These are phyloP conservation scores for Eimeria necatrix DNA, from an alignment of 169 alveolate species.

Conservation along the genomic window DNA sequence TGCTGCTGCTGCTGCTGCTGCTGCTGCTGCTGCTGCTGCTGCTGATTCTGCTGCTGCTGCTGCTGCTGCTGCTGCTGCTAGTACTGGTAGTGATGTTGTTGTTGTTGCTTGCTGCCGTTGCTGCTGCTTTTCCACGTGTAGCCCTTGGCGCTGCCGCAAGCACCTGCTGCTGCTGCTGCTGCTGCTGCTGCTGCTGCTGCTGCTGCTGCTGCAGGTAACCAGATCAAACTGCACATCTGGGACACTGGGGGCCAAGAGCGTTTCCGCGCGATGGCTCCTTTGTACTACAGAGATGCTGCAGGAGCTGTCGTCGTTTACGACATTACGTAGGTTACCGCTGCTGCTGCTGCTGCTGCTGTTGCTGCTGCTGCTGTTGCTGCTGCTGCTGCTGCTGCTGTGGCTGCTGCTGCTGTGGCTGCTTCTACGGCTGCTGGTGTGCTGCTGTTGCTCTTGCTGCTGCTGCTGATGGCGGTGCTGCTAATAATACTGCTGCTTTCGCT, in stretches of 20 bases:
- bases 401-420: not conserved
- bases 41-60: not conserved
- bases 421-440: not conserved
- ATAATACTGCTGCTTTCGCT: not conserved
- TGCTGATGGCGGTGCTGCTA: not conserved
- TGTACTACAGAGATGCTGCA: slow-evolving; percentile 94
- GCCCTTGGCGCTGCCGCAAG: no score
- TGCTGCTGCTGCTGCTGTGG: not conserved
- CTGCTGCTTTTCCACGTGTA: no score
- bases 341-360: not conserved
- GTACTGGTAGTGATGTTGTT: not conserved
- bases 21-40: not conserved
- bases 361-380: not conserved
- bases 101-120: not conserved
- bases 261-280: slow-evolving; percentile 92
- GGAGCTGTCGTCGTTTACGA: slow-evolving; percentile 95
- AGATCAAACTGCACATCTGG: slow-evolving; percentile 94
- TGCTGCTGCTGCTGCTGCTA: not conserved
- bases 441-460: not conserved
- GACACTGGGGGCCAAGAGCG: slow-evolving; percentile 97
- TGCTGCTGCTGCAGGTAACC: slow-evolving; percentile 82
- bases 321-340: slow-evolving; percentile 83
- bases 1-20: not conserved
- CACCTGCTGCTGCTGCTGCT: not conserved
- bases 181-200: not conserved